Evolutionary conservation across 495 filamentous ascomycete genomes (phyloP), one percentile per base, ranked within the genome.

Genomic region (Xylaria bambusicola): DNA sequence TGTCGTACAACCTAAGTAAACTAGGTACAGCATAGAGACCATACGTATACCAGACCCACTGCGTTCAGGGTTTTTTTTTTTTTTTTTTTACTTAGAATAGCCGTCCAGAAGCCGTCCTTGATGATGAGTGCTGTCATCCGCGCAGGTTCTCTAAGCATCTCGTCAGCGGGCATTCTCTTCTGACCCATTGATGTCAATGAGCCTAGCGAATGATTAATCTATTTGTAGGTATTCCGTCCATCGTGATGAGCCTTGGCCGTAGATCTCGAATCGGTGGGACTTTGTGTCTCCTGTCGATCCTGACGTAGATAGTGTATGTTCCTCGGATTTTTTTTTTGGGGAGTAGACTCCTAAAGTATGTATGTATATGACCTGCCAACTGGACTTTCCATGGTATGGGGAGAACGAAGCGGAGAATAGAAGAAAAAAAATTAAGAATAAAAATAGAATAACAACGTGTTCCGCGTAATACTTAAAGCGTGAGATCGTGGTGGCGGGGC

Each of bases 91-190:
- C 17, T 20, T 21, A 36, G 52, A 44, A 44, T 31, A 5, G n/a
- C n/a, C n/a, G n/a, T n/a, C n/a, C n/a, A n/a, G n/a, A n/a, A 27
- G 35, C 35, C 35, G 13, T n/a, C 31, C 10, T 26, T 41, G 50
- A 41, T 27, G 33, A 53, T 53, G 35, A 41, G 24, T 54, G 38
- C 44, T 44, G 52, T 54, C 52, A 54, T 54, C 24, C 17, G 38
- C 20, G 20, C 23, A 52, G 31, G n/a, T n/a, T n/a, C n/a, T n/a
- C n/a, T 36, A 42, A 27, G 27, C 35, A 18, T 41, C 12, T 10
- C 31, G 21, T 50, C 18, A 38, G 36, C 36, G 36, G 20, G 29
- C 27, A 38, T 38, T 41, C 35, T 41, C 50, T 38, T 38, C 6
- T 38, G 6, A 38, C 15, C 15, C 13, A 38, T 17, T 51, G 10